Base-by-base conservation (phyloP, 1,139 yeast genomes). In the Pichia sp. region DNA sequence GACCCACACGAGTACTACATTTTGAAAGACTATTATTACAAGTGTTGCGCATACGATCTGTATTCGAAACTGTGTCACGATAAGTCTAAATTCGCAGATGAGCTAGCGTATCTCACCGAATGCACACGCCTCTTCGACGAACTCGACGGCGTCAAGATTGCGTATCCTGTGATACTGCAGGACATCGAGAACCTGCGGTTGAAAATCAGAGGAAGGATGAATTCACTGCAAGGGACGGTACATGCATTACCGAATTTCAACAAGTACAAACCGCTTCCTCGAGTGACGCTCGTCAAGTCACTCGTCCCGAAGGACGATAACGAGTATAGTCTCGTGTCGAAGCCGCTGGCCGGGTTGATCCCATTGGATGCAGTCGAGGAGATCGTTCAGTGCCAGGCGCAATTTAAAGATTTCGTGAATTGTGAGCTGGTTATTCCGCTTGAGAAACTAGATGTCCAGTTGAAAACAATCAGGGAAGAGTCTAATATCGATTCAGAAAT, bases 351-450 rank as follows among this genome's bases (percentile, higher is more conserved):
- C 10, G 79, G 77, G 18, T 68, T 90, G 17, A 60, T 88, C 3
- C 96, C 96, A 0, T 78, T 77, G 53, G 67, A 75, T 8, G 76
- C 88, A 2, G 76, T 87, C 44, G 87, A 85, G 56, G 75, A 81
- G 2, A 79, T 87, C 1, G 80, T 77, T 47, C 85, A 93, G 0
- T 86, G 80, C 58, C 73, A 78, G 47, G 90, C 84, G 52, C 72
- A 91, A 55, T 81, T 82, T 50, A 79, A 79, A 17, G 70, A 68
- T 6, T 85, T 75, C 58, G 68, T 85, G n/a, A 61, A 68, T 17
- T 72, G 72, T 31, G 73, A 75, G 44, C 63, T 89, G 24, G 63
- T 72, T 1, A 67, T 69, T 4, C 89, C 90, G 0, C 60, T 84
- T 2, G 71, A 71, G 30, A 67, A 75, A 4, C 63, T 86, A 39